Base-by-base conservation (phyloP, 2,329 filamentous ascomycete genomes). In the Madurella fahalii region DNA sequence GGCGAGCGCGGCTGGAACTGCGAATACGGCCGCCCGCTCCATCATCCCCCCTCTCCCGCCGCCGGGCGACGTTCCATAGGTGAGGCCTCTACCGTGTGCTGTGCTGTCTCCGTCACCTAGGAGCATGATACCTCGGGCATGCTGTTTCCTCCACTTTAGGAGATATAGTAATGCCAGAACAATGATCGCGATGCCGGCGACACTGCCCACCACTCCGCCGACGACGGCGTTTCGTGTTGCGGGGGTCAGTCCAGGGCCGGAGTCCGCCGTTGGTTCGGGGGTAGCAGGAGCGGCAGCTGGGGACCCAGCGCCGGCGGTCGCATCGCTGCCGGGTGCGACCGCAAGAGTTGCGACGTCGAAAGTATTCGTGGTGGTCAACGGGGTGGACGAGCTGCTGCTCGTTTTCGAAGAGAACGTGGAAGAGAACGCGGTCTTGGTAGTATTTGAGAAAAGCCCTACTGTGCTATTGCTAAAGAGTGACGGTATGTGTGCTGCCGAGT, bases 121-220 rank as follows among this genome's bases (percentile, higher is more conserved):
- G 32, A 79, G 68, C n/a, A 72, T 63, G 60, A 74, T 69, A 43
- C 69, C 73, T 7, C 72, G 68, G 34, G 67, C 61, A 11, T 60
- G 56, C 53, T 74, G 73, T 53, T 77, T 84, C 72, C 76, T 83
- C 72, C 79, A 82, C 60, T 75, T 74, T 42, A 85, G 64, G n/a
- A 78, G 62, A 55, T 79, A 71, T 53, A 85, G 67, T 5, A 82
- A 66, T 17, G 84, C 65, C 4, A 85, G 65, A 4, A 81, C 68
- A 47, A 86, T 65, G 44, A 85, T 71, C 12, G 81, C 82, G 1
- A 81, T 67, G 16, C 82, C 83, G 15, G 83, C 82, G 32, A 86
- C 66, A 40, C 79, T 74, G 18, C 81, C 81, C 16, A 84, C 71
- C 1, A 84, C 79, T 32, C 81, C 76, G 0, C 81, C 81, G 8